Evolutionary conservation across 1,284 basidiomycete genomes (phyloP).

Genomic region (Ganoderma sp.): DNA sequence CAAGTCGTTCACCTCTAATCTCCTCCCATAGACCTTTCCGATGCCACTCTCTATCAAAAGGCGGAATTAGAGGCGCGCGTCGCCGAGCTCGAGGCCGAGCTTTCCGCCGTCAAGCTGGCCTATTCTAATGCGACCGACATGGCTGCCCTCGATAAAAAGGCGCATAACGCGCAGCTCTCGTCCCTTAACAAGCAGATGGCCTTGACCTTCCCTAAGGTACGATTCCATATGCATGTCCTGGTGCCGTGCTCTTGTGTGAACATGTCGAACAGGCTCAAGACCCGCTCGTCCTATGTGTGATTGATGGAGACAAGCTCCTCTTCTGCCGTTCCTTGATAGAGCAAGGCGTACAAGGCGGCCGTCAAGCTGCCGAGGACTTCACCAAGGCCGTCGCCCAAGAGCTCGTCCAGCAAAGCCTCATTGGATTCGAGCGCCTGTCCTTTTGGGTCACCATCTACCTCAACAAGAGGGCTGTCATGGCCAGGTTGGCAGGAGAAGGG

Average conservation of each 20-base stretch:
- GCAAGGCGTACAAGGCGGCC: slow-evolving; percentile 72
- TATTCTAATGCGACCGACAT: slow-evolving; percentile 63
- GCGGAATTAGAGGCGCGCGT: slow-evolving; percentile 64
- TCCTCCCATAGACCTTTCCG: slow-evolving; percentile 58
- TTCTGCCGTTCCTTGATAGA: slow-evolving; percentile 63
- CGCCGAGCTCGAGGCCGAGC: slow-evolving; percentile 69
- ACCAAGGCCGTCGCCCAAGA: slow-evolving; percentile 69
- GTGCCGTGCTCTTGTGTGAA: not conserved
- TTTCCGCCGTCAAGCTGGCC: slow-evolving; percentile 72
- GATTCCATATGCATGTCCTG: slow-evolving; percentile 26
- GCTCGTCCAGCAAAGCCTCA: slow-evolving; percentile 62
- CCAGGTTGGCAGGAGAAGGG: slow-evolving; percentile 54
- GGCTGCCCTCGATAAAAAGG: slow-evolving; percentile 61
- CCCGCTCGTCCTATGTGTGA: slow-evolving; percentile 71
- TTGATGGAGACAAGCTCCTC: slow-evolving; percentile 74
- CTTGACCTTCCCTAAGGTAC: slow-evolving; percentile 61
- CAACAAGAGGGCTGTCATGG: slow-evolving; percentile 61
- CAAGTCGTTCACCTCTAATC: slow-evolving; percentile 10
- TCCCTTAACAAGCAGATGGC: slow-evolving; percentile 65
- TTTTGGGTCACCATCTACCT: slow-evolving; percentile 77
- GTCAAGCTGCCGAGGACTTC: slow-evolving; percentile 66
- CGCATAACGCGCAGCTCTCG: slow-evolving; percentile 67
- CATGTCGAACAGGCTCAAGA: slow-evolving; percentile 53
- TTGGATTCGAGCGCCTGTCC: slow-evolving; percentile 62
- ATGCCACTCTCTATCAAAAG: slow-evolving; percentile 66